Evolutionary conservation across 257 asterid genomes (phyloP).

Genomic region (Solanum tacnaense): DNA sequence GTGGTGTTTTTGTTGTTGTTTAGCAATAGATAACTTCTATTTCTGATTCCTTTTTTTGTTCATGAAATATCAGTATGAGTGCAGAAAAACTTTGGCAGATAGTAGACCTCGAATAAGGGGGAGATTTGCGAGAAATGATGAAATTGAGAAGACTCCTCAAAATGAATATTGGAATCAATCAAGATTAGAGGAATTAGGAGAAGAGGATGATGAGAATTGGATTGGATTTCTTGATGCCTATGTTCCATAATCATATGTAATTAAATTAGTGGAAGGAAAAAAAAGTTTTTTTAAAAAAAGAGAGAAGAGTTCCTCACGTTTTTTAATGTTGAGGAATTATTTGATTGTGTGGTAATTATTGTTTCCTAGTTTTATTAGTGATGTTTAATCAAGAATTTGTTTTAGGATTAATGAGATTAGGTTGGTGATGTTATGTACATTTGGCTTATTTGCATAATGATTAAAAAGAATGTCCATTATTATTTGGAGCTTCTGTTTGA

Average conservation of each 20-base stretch:
- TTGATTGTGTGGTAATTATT: neutral
- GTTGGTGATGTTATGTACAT: neutral
- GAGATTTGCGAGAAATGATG: constrained; percentile 71
- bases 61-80: constrained; percentile 48
- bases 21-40: neutral
- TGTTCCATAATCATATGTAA: constrained; percentile 22
- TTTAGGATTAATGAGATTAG: neutral
- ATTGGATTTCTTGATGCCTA: constrained; percentile 53
- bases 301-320: constrained; percentile 19
- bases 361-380: neutral
- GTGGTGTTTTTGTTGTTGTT: neutral
- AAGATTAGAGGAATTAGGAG: constrained; percentile 22
- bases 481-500: neutral
- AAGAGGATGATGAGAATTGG: constrained; percentile 57
- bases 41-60: neutral
- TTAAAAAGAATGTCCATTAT: neutral
- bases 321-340: constrained; percentile 34
- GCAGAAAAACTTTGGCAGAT: constrained; percentile 87
- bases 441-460: neutral
- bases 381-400: neutral
- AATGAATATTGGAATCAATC: constrained; percentile 37
- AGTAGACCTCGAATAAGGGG: constrained; percentile 85
- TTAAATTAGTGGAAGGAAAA: neutral
- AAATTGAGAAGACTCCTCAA: constrained; percentile 35
- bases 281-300: neutral